Percentiles rank a stretch among this genome's conserved stretches.
phyloP scores from a whole-genome alignment of 495 filamentous ascomycete genomes.

The Trichoderma parareesei region DNA sequence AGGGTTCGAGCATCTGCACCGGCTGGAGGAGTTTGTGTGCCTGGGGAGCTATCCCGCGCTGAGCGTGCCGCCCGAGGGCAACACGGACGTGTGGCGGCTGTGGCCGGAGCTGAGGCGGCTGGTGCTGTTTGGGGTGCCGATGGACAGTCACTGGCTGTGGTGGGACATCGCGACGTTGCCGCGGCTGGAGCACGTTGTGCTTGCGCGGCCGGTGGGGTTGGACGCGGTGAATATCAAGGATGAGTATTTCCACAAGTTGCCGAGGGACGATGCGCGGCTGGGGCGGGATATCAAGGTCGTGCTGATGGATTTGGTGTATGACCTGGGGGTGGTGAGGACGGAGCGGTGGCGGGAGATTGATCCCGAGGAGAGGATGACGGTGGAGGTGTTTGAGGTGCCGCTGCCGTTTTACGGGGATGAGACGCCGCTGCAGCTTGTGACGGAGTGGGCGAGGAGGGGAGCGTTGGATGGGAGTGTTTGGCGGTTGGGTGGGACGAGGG shows the following conservation, averaged over 20 bases:
- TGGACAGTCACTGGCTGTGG: constrained; percentile 22
- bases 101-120: constrained; percentile 27
- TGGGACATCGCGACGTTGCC: constrained; percentile 20
- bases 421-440: constrained; percentile 23
- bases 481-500: constrained; percentile 9
- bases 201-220: constrained; percentile 26
- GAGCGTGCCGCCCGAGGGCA: constrained; percentile 12
- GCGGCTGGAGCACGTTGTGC: constrained; percentile 25
- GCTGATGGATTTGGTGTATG: constrained; percentile 14
- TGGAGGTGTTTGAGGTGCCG: constrained; percentile 16
- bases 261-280: not conserved
- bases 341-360: constrained; percentile 11
- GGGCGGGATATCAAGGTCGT: constrained; percentile 12
- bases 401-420: constrained; percentile 19
- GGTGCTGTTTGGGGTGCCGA: constrained; percentile 26
- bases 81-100: constrained; percentile 25
- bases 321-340: constrained; percentile 8
- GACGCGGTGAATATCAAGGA: constrained; percentile 15
- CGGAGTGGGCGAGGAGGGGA: constrained; percentile 21
- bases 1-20: constrained; percentile 22
- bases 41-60: constrained; percentile 16
- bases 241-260: constrained; percentile 15
- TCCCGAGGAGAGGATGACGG: constrained; percentile 11
- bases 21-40: constrained; percentile 27
- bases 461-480: constrained; percentile 16